phyloP scores from a whole-genome alignment of 345 rosid species.

The Mangifera indica region DNA sequence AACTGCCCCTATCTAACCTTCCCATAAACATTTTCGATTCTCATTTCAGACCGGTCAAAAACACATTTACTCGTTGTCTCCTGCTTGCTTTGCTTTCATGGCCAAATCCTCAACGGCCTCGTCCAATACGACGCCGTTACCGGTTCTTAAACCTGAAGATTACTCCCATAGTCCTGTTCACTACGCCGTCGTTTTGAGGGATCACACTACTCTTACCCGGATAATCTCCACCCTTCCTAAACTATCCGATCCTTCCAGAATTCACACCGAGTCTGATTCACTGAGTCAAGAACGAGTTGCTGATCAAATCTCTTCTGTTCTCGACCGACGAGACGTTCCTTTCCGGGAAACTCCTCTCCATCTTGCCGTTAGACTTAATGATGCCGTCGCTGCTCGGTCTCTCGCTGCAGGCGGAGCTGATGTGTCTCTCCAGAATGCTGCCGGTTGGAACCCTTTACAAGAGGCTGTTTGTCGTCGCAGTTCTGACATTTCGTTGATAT shows the following conservation, averaged over 20 bases:
- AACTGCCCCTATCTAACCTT: conserved; percentile 10
- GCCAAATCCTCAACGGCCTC: conserved; percentile 39
- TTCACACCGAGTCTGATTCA: conserved; percentile 73
- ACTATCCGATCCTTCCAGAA: conserved; percentile 57
- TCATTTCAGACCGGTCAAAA: not conserved
- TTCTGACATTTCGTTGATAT: conserved; percentile 49
- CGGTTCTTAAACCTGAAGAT: conserved; percentile 54
- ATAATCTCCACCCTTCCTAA: conserved; percentile 66
- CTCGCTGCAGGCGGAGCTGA: conserved; percentile 75
- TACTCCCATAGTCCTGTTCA: conserved; percentile 87
- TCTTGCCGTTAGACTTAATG: conserved; percentile 70
- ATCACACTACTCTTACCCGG: conserved; percentile 63
- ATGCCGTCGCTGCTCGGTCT: conserved; percentile 45
- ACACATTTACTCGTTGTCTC: no score
- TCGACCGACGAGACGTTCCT: conserved; percentile 90
- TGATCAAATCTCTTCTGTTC: conserved; percentile 67
- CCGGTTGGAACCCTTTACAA: conserved; percentile 83
- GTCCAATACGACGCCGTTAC: conserved; percentile 35
- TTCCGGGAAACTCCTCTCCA: conserved; percentile 84
- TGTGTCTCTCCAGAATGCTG: conserved; percentile 64
- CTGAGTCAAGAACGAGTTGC: conserved; percentile 60
- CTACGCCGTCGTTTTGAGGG: conserved; percentile 73
- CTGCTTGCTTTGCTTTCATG: conserved; percentile 28
- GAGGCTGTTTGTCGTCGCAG: conserved; percentile 72
- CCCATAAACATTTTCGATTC: conserved; percentile 9